These are phyloP conservation scores for Phytophthora lateralis DNA, from an alignment of 352 stramenopile genomes.

Conservation along the genomic window DNA sequence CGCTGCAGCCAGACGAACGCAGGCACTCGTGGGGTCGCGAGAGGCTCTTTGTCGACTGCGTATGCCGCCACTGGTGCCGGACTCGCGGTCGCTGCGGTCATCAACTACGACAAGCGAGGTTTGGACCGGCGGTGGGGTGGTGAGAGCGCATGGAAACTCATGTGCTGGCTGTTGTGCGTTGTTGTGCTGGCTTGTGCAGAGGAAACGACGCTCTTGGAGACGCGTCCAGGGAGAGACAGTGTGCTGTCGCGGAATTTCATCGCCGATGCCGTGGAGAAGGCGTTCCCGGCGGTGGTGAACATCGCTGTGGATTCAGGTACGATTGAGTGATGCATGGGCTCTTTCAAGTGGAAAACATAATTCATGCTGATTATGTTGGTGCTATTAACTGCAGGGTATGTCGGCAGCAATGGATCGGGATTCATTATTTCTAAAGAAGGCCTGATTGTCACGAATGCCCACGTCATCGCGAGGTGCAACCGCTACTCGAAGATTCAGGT, in stretches of 20 bases:
- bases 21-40: neutral
- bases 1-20: neutral
- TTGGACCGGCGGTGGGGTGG: neutral
- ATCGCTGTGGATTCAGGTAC: constrained; percentile 76
- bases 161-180: neutral
- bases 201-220: constrained; percentile 25
- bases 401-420: constrained; percentile 88
- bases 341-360: neutral
- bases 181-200: constrained; percentile 21
- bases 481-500: constrained; percentile 85
- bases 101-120: constrained; percentile 32
- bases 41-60: constrained; percentile 19
- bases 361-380: neutral
- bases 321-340: neutral
- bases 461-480: constrained; percentile 88
- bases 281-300: constrained; percentile 90
- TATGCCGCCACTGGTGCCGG: constrained; percentile 32
- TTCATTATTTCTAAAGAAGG: constrained; percentile 91
- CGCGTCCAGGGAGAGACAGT: constrained; percentile 13
- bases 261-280: constrained; percentile 88
- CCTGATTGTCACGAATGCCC: constrained; percentile 93
- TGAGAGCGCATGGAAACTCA: neutral
- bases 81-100: constrained; percentile 24
- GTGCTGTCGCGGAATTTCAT: constrained; percentile 84
- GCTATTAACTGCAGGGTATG: constrained; percentile 44